Base-by-base conservation (phyloP, 768 basidiomycete species). In the Agaricus blazei region DNA sequence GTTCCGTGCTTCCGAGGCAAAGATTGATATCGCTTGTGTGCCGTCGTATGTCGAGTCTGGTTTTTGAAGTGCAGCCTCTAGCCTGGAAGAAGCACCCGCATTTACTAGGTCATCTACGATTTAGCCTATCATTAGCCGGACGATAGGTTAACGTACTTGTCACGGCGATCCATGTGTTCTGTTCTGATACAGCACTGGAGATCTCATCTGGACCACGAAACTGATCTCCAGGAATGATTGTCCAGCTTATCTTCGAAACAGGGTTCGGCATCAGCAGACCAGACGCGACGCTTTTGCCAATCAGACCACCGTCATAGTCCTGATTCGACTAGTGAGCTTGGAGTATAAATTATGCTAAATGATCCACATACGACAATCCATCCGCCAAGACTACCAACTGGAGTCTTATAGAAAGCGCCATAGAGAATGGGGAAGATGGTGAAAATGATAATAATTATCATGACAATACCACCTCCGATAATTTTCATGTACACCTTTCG, bases 221-320 rank as follows among this genome's bases (percentile, higher is more conserved):
- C n/a, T 69, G 54, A 7, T 65, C 62, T 1, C 79, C 63, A 14
- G 77, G 61, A 1, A 76, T 57, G 1, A 73, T 62, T 6, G 65
- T 63, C 83, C 83, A 87, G 3, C 73, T 70, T 1, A 85, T 60
- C 38, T 72, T 70, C 8, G 70, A 63, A 9, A 46, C 15, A n/a
- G 70, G 65, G 0, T 66, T 62, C 8, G 54, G 53, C 12, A 56
- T 63, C 19, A 67, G 65, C 45, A 83, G 60, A 27, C 37, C 43
- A 36, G 31, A 43, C 64, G 0, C 68, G n/a, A 86, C 75, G 1
- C 65, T 65, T 48, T 73, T 69, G 5, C 85, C 84, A 4, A 87
- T 69, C 19, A 72, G 46, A 1, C 72, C 77, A 4, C 79, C 83
- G 42, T 87, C 85, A 58, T 85, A 85, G 60, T 87, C 83, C 83